Evolutionary conservation across 768 basidiomycete genomes (phyloP), one percentile per base, ranked within the genome.

Genomic region (Cyclocybe cylindracea): DNA sequence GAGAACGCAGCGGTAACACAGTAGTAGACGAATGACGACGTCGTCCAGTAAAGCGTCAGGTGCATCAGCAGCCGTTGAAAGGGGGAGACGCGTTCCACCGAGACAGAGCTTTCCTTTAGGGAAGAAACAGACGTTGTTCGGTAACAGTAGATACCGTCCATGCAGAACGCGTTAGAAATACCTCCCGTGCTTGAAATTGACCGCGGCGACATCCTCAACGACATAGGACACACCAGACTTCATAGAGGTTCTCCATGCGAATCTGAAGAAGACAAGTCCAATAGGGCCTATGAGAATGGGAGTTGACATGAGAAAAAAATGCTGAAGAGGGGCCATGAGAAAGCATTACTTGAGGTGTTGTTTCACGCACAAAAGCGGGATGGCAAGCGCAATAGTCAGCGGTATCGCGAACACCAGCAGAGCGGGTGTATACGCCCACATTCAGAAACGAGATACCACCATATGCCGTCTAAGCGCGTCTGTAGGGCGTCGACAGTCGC

Each of bases 381-480:
- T 59, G 4, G 61, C 55, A n/a, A 66, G 65, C 0, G 66, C 66
- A 35, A 66, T 63, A 5, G 63, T 63, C 13, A 68, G 57, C 4
- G 68, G 66, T 19, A 69, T 57, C 2, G 64, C 60, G 45, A 68
- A 69, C 7, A 68, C 54, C 9, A 65, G 38, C 34, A 66, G 64
- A 9, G 65, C 64, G 16, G 66, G 44, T 7, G 61, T 62, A 51
- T 66, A 65, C 37, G 60, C 58, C 68, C 68, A 69, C 66, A 69
- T 69, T 1, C 66, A 64, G 50, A 69, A 68, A 42, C 68, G 10
- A 67, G 58, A 42, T 68, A 60, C 64, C 68, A 66, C 66, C 65
- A 68, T 9, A 44, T 45, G 46, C 66, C 55, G 56, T 8, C 65
- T 65, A 66, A 34, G 42, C 48, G 10, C 44, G 41, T 42, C 64